Percentiles rank a stretch among this genome's conserved stretches.
phyloP scores from a whole-genome alignment of 2,329 filamentous ascomycete genomes.

The Hypoxylon sp. region DNA sequence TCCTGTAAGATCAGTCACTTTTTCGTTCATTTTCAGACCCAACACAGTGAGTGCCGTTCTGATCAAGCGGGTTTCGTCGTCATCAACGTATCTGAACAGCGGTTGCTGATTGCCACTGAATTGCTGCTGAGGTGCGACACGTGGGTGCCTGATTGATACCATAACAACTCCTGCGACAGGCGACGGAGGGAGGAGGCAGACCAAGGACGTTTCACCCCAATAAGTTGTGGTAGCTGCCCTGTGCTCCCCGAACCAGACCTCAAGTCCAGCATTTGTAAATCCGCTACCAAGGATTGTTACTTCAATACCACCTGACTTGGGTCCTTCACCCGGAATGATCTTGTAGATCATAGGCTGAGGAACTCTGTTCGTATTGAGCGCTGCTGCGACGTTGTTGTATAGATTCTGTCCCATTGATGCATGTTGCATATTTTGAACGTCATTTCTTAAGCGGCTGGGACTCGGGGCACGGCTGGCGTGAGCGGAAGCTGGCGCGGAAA shows the following conservation, averaged over 20 bases:
- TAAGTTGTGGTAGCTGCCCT: conserved; percentile 78
- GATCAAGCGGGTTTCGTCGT: conserved; percentile 76
- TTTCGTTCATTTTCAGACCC: conserved; percentile 72
- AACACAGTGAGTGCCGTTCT: conserved; percentile 74
- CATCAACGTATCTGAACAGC: conserved; percentile 79
- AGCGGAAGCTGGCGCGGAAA: conserved; percentile 77
- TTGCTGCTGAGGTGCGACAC: conserved; percentile 53
- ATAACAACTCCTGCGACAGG: conserved; percentile 74
- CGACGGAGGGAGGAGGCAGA: conserved; percentile 81
- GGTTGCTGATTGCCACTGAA: conserved; percentile 57
- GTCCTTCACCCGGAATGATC: conserved; percentile 84
- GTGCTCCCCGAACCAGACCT: conserved; percentile 83
- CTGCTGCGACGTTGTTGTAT: conserved; percentile 61
- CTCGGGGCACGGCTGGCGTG: conserved; percentile 84
- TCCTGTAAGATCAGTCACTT: conserved; percentile 70
- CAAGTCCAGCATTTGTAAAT: conserved; percentile 79
- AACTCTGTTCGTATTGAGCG: conserved; percentile 60
- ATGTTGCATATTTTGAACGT: conserved; percentile 58
- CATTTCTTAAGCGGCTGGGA: conserved; percentile 67
- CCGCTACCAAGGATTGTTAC: conserved; percentile 85
- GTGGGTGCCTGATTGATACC: conserved; percentile 73
- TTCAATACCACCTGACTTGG: conserved; percentile 85
- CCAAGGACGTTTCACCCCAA: conserved; percentile 83
- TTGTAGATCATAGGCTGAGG: conserved; percentile 78
- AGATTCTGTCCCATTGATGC: conserved; percentile 57